A percentile compares a stretch with the other conserved stretches of the same genome.
These are phyloP conservation scores for Paecilomyces variotii DNA, from an alignment of 2,329 filamentous ascomycete species.

Conservation along the genomic window DNA sequence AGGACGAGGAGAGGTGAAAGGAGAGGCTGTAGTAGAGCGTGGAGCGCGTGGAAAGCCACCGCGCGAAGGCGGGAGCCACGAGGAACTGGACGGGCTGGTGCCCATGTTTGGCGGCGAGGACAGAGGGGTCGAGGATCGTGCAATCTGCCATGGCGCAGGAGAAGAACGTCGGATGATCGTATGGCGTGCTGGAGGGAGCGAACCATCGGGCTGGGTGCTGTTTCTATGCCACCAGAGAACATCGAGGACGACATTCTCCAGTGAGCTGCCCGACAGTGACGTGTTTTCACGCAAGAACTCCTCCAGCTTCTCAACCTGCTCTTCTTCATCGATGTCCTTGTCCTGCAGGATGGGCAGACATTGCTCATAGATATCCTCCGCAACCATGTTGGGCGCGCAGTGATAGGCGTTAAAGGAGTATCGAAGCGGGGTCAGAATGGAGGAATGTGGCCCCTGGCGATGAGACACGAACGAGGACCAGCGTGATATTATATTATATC, in stretches of 20 bases:
- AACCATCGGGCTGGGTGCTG: conserved; percentile 44
- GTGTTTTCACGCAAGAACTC: conserved; percentile 72
- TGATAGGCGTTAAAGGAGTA: background rate
- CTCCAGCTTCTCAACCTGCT: conserved; percentile 82
- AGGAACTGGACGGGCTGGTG: conserved; percentile 74
- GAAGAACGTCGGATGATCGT: conserved; percentile 85
- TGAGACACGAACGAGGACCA: background rate
- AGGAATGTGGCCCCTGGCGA: background rate
- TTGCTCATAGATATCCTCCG: conserved; percentile 81
- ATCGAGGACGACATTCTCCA: conserved; percentile 82
- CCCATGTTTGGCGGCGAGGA: conserved; percentile 70
- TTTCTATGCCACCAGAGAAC: conserved; percentile 58
- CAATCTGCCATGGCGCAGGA: conserved; percentile 83
- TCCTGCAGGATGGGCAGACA: conserved; percentile 80
- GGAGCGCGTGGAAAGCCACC: conserved; percentile 69
- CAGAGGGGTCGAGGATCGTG: conserved; percentile 66
- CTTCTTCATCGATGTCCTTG: conserved; percentile 72
- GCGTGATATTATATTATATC: background rate
- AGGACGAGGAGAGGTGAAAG: conserved; percentile 87
- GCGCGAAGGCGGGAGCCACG: conserved; percentile 65
- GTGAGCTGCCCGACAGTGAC: conserved; percentile 59
- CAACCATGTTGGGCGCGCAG: conserved; percentile 56
- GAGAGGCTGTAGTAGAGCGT: conserved; percentile 69
- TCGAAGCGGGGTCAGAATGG: background rate
- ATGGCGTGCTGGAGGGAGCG: conserved; percentile 73